phyloP scores from a whole-genome alignment of 192 early-diverging fungal genomes.

The Backusella tuberculispora region DNA sequence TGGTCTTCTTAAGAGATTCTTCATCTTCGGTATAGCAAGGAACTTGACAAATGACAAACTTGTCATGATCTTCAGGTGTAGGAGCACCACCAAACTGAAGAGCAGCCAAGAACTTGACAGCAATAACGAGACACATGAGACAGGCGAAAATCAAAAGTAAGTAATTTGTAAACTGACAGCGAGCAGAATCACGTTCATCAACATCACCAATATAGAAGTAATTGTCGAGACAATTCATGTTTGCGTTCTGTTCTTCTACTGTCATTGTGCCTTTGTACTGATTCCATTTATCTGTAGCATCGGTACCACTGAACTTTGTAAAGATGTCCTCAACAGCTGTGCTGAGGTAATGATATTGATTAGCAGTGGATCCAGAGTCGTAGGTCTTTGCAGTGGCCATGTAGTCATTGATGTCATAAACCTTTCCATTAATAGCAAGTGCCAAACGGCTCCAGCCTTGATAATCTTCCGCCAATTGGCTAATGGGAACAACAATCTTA shows the following conservation, averaged over 20 bases:
- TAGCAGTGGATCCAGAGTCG: constrained; percentile 26
- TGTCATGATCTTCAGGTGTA: constrained; percentile 89
- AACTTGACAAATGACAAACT: constrained; percentile 95
- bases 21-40: constrained; percentile 97
- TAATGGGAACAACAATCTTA: constrained; percentile 73
- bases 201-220: constrained; percentile 71
- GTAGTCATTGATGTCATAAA: constrained; percentile 74
- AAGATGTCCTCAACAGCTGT: constrained; percentile 48
- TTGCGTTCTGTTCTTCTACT: constrained; percentile 37
- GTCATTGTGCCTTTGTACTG: constrained; percentile 33
- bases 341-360: constrained; percentile 52
- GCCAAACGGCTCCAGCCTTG: constrained; percentile 54
- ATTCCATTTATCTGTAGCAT: constrained; percentile 54
- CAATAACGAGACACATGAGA: constrained; percentile 78
- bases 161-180: constrained; percentile 68
- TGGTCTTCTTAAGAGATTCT: constrained; percentile 80
- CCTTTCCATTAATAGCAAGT: constrained; percentile 61
- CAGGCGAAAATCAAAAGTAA: constrained; percentile 64
- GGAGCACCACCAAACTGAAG: constrained; percentile 77
- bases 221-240: constrained; percentile 63
- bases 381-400: constrained; percentile 51
- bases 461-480: constrained; percentile 49
- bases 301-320: constrained; percentile 50
- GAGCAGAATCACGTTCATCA: constrained; percentile 63
- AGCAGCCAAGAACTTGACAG: constrained; percentile 81